Conservation (phyloP, 495 filamentous ascomycete species). For the Tuber borchii region DNA sequence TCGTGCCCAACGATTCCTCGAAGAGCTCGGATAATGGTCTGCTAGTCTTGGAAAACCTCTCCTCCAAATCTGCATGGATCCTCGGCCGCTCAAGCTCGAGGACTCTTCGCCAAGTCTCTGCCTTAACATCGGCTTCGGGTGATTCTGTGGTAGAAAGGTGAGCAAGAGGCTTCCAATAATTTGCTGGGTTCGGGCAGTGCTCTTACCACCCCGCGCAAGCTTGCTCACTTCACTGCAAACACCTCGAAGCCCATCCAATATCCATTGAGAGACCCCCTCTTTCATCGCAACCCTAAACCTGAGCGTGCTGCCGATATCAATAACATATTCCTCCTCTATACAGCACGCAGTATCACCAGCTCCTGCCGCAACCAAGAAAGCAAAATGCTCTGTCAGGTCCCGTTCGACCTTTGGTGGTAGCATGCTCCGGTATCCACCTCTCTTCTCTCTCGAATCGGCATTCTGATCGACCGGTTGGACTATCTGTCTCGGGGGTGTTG, state of each 20-base stretch:
- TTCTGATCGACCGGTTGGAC: background rate
- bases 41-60: constrained; percentile 26
- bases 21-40: constrained; percentile 22
- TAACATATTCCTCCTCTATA: constrained; percentile 30
- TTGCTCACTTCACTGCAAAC: constrained; percentile 31
- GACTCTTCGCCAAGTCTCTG: constrained; percentile 35
- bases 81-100: constrained; percentile 33
- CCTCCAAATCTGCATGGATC: constrained; percentile 29
- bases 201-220: constrained; percentile 35
- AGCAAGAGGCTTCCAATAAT: constrained; percentile 6
- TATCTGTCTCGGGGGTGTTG: constrained; percentile 8
- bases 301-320: constrained; percentile 16
- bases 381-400: constrained; percentile 39
- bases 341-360: constrained; percentile 38
- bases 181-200: constrained; percentile 12
- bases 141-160: constrained; percentile 10
- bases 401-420: constrained; percentile 36
- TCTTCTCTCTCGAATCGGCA: constrained; percentile 15
- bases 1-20: constrained; percentile 22
- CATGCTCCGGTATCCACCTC: constrained; percentile 14
- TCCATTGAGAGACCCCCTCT: constrained; percentile 32
- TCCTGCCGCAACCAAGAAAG: constrained; percentile 38
- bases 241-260: constrained; percentile 34
- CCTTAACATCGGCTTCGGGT: constrained; percentile 27
- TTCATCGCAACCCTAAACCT: constrained; percentile 40